These are phyloP conservation scores for Lentinula sp. DNA, from an alignment of 768 basidiomycete species.

Conservation along the genomic window DNA sequence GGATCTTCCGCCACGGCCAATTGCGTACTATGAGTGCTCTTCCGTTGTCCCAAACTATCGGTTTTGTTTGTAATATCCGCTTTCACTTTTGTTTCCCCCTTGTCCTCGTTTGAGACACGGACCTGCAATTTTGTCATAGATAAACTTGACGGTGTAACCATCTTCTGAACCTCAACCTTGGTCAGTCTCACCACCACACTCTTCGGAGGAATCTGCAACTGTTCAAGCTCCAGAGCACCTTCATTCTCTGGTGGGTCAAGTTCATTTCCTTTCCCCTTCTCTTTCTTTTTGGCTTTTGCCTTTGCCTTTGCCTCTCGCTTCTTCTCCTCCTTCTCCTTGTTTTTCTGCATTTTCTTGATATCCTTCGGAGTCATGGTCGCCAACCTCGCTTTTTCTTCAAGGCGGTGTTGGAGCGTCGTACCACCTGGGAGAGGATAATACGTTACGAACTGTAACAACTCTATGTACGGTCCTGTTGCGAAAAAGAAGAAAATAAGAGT, in stretches of 20 bases:
- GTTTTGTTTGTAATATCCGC: not conserved
- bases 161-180: constrained; percentile 45
- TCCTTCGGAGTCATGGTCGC: not conserved
- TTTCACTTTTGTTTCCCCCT: not conserved
- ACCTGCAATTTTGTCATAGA: not conserved
- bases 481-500: not conserved
- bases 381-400: not conserved
- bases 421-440: constrained; percentile 41
- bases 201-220: constrained; percentile 58
- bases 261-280: constrained; percentile 39
- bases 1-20: not conserved
- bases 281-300: not conserved
- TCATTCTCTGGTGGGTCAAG: constrained; percentile 33
- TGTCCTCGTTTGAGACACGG: not conserved
- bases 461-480: constrained; percentile 36
- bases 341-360: constrained; percentile 45
- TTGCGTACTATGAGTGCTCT: not conserved
- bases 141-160: too few species aligned
- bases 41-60: too few species aligned
- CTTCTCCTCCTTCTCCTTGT: constrained; percentile 23
- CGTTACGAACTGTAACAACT: constrained; percentile 70
- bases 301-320: not conserved
- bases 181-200: constrained; percentile 70
- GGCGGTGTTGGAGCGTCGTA: not conserved
- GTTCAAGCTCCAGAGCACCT: constrained; percentile 14